Evolutionary conservation across 805 yeast genomes (phyloP).

Genomic region (Saccharomycopsis olivae): DNA sequence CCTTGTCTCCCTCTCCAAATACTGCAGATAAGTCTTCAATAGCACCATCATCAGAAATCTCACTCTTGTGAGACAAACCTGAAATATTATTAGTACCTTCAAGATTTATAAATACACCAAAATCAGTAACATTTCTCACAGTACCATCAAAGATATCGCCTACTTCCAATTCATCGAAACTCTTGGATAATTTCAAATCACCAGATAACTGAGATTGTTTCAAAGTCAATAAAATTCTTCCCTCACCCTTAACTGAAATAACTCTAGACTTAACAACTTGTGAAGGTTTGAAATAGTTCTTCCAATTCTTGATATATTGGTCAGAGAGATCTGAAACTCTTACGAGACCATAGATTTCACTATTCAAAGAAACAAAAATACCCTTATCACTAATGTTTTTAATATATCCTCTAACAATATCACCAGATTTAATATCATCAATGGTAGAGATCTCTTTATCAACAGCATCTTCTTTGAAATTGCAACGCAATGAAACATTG

Average conservation of each 20-base stretch:
- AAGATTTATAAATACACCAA: slow-evolving; percentile 82
- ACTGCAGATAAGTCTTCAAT: slow-evolving; percentile 47
- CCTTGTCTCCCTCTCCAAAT: slow-evolving; percentile 84
- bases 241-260: slow-evolving; percentile 47
- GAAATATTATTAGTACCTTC: slow-evolving; percentile 64
- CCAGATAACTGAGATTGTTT: slow-evolving; percentile 77
- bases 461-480: slow-evolving; percentile 23
- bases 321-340: slow-evolving; percentile 77
- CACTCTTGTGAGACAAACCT: slow-evolving; percentile 81
- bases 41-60: slow-evolving; percentile 63
- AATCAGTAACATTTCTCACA: slow-evolving; percentile 68
- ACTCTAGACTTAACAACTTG: slow-evolving; percentile 73
- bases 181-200: slow-evolving; percentile 44
- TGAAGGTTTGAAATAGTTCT: slow-evolving; percentile 55
- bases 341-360: slow-evolving; percentile 64
- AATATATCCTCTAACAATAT: slow-evolving; percentile 72
- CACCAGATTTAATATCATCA: slow-evolving; percentile 54
- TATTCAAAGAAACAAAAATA: slow-evolving; percentile 66
- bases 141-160: slow-evolving; percentile 72
- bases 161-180: slow-evolving; percentile 54
- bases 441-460: slow-evolving; percentile 40
- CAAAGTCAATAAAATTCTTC: slow-evolving; percentile 63
- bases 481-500: slow-evolving; percentile 52
- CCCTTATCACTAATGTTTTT: slow-evolving; percentile 67
- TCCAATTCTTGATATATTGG: slow-evolving; percentile 78